Evolutionary conservation across 2,329 filamentous ascomycete species (phyloP).

Genomic region (Ophiostoma tasmaniense): DNA sequence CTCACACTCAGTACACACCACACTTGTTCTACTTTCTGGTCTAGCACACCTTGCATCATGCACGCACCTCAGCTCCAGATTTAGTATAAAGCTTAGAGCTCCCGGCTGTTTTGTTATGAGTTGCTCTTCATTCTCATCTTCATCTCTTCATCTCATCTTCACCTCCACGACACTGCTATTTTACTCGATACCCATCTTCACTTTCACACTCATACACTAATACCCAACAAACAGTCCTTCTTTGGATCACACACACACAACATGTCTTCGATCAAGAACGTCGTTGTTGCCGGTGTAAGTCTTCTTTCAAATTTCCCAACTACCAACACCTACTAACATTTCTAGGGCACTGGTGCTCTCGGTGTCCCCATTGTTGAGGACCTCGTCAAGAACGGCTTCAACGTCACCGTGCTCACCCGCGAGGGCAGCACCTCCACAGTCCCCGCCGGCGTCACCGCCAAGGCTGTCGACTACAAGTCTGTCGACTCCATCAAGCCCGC

Average conservation of each 20-base stretch:
- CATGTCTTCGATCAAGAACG: slow-evolving; percentile 28
- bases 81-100: slow-evolving; percentile 8
- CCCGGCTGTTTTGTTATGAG: background rate
- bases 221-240: background rate
- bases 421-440: slow-evolving; percentile 31
- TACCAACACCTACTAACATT: background rate
- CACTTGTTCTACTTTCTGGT: background rate
- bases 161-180: background rate
- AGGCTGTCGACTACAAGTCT: slow-evolving; percentile 37
- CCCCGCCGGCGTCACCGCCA: slow-evolving; percentile 29
- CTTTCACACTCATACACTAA: too few relatives aligned
- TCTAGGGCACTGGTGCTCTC: slow-evolving; percentile 29
- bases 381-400: slow-evolving; percentile 34
- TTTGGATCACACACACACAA: background rate
- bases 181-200: too few relatives aligned
- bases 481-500: slow-evolving; percentile 33
- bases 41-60: background rate
- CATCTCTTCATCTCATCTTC: background rate
- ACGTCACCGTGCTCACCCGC: slow-evolving; percentile 44
- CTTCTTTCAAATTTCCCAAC: too few relatives aligned
- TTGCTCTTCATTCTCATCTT: background rate
- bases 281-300: slow-evolving; percentile 31
- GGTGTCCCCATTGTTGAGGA: slow-evolving; percentile 26
- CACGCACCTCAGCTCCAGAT: background rate
- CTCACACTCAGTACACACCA: too few relatives aligned